Conservation (phyloP, 768 basidiomycete species). For the Auriscalpium orientale region DNA sequence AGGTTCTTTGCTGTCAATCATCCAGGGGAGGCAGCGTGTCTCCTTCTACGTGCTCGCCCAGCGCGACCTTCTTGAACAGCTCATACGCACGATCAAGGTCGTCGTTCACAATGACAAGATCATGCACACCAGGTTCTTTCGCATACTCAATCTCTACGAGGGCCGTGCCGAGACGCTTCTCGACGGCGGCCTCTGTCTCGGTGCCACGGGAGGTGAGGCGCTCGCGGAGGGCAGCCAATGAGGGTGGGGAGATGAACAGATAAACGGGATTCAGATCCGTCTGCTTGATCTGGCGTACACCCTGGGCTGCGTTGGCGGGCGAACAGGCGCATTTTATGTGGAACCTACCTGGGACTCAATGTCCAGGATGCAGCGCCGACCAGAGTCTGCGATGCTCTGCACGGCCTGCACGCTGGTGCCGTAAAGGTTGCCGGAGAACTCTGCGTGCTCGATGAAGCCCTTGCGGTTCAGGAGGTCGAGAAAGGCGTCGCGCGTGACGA, state of each 20-base stretch:
- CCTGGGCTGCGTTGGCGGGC: conserved; percentile 38
- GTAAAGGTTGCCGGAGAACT: conserved; percentile 89
- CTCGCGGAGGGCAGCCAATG: conserved; percentile 55
- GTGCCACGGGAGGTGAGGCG: conserved; percentile 80
- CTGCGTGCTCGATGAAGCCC: conserved; percentile 90
- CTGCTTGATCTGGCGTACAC: conserved; percentile 85
- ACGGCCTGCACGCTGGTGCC: conserved; percentile 86
- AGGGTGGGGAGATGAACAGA: conserved; percentile 88
- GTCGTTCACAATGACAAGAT: conserved; percentile 86
- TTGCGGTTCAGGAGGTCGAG: conserved; percentile 53
- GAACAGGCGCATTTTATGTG: not conserved
- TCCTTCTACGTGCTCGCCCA: conserved; percentile 53
- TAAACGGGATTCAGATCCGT: conserved; percentile 79
- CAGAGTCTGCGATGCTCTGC: conserved; percentile 52
- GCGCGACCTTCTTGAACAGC: conserved; percentile 67
- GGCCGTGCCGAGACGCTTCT: conserved; percentile 71
- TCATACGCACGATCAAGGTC: conserved; percentile 77
- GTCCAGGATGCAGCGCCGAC: conserved; percentile 85
- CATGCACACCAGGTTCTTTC: conserved; percentile 62
- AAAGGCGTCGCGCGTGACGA: conserved; percentile 68
- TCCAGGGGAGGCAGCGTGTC: conserved; percentile 65
- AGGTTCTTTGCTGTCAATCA: conserved; percentile 26
- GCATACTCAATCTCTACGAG: conserved; percentile 81
- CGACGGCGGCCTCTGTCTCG: conserved; percentile 65
- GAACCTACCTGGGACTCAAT: conserved; percentile 84